phyloP scores from a whole-genome alignment of 768 basidiomycete species.

The Lactarius akahatsu region DNA sequence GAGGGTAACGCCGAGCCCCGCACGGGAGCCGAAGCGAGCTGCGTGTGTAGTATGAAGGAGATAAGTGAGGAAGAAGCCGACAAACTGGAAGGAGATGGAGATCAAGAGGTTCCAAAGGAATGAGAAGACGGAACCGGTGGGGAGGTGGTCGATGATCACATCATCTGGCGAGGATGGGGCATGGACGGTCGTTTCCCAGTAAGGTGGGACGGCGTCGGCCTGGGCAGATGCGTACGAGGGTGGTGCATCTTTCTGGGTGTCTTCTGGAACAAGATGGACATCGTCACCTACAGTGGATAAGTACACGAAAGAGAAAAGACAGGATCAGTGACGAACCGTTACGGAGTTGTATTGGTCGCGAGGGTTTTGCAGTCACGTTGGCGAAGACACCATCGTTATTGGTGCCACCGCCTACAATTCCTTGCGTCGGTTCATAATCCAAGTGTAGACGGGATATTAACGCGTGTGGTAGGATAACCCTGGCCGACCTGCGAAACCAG shows the following conservation, averaged over 20 bases:
- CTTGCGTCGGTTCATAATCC: conserved; percentile 39
- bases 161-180: conserved; percentile 75
- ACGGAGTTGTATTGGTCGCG: conserved; percentile 54
- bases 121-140: conserved; percentile 76
- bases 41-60: conserved; percentile 93
- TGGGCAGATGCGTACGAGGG: conserved; percentile 92
- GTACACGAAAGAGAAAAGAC: conserved; percentile 20
- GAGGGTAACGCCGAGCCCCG: conserved; percentile 92
- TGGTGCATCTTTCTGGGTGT: conserved; percentile 76
- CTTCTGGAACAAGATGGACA: conserved; percentile 79
- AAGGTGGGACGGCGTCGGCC: conserved; percentile 94
- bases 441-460: conserved; percentile 50
- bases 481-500: conserved; percentile 59
- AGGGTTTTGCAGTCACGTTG: conserved; percentile 89
- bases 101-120: conserved; percentile 93
- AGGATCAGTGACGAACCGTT: conserved; percentile 48
- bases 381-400: conserved; percentile 92
- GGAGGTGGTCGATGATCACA: conserved; percentile 87
- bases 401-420: conserved; percentile 61
- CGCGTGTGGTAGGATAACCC: conserved; percentile 54
- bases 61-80: conserved; percentile 91
- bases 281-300: conserved; percentile 53
- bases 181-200: conserved; percentile 98
- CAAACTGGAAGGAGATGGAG: conserved; percentile 95
- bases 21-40: conserved; percentile 88